Evolutionary conservation across 305 asterid genomes (phyloP), one percentile per base, ranked within the genome.

Genomic region (Ajuga reptans): DNA sequence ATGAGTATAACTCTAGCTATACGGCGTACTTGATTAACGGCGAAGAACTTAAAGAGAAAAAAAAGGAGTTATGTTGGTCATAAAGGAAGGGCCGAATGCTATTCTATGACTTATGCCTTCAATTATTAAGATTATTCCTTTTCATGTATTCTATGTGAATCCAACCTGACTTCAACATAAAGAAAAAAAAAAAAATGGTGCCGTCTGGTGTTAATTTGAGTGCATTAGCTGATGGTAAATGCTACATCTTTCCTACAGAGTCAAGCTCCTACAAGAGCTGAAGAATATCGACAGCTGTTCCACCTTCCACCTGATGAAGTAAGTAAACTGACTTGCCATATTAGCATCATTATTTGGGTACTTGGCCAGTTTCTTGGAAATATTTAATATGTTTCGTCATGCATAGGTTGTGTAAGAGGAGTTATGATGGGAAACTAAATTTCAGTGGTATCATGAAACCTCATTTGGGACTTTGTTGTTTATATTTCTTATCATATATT

Each of bases 231-330:
- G 72, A 74, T 74, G 75, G 6, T 49, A 72, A 69, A n/a, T 39
- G 6, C 47, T 63, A 16, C 69, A 74, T 68, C 64, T 75, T 73
- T 56, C 57, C 64, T 76, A 17, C 94, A 93, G 98, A 76, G 75
- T 78, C 91, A 76, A 52, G 66, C 53, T 12, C 68, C 79, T 76
- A 74, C 94, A 73, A 91, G 76, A 85, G 89, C 85, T 78, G 97
- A 93, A 87, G 99, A 93, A 77, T 93, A 91, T 66, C 85, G 99
- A 70, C 96, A 87, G 71, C 83, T 93, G 71, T 91, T 93, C 75
- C 96, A 87, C 56, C 95, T 93, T 74, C 97, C 97, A 52, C 83
- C 77, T 52, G 91, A 89, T 56, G 99, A 93, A 87, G 99, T 93
- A 77, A 85, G 95, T 75, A 65, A 69, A 62, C 56, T 52, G 53